These are phyloP conservation scores for Solanum peruvianum DNA, from an alignment of 257 asterid genomes.

Conservation along the genomic window DNA sequence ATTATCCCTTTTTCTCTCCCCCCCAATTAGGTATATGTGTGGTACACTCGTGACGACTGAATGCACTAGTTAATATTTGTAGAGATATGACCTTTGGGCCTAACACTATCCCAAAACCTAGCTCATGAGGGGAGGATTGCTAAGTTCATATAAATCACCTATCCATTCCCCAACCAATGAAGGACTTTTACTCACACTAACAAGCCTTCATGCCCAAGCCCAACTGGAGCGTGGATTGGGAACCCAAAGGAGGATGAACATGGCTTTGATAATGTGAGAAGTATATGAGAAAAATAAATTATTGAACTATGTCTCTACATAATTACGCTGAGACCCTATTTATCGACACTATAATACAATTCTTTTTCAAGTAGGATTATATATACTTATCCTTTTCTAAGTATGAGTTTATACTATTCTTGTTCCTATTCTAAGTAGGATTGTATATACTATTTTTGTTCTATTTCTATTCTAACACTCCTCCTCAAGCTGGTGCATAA, in stretches of 20 bases:
- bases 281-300: background rate
- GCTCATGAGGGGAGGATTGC: too few species aligned
- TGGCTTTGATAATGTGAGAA: background rate
- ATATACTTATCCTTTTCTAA: background rate
- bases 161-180: too few species aligned
- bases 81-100: too few species aligned
- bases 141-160: too few species aligned
- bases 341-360: background rate
- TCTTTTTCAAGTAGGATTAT: background rate
- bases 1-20: too few species aligned
- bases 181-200: too few species aligned
- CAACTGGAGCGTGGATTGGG: background rate
- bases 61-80: background rate
- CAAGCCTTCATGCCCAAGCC: too few species aligned
- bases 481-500: too few species aligned
- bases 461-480: too few species aligned
- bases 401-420: background rate
- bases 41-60: background rate
- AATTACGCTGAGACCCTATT: background rate
- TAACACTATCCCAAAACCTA: too few species aligned
- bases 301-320: background rate
- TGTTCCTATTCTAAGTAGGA: background rate
- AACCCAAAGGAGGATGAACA: background rate
- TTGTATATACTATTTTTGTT: too few species aligned
- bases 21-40: background rate